Evolutionary conservation across 805 yeast species (phyloP), one percentile per base, ranked within the genome.

Genomic region (Yarrowia sp.): DNA sequence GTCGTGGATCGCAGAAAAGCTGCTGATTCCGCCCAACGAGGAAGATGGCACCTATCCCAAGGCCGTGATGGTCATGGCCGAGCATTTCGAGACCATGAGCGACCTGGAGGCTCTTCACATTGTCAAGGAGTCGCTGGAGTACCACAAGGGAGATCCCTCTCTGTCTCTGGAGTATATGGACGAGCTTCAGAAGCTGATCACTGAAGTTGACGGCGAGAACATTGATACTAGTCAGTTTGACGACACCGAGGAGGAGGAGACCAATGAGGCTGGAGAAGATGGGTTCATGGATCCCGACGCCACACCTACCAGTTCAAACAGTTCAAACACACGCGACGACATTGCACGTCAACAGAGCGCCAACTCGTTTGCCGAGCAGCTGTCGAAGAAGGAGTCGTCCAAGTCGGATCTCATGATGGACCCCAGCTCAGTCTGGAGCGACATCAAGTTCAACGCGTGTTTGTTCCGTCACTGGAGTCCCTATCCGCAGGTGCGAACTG

Each of bases 401-500:
- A 52, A 52, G 24, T 17, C 30, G 7, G 58, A 36, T 3, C 13
- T 8, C 4, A 9, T 36, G 9, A 38, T 38, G 17, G 58, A 52
- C 19, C 58, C 58, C 9, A 7, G 17, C 9, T 52, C 58, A 0
- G 43, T 38, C 14, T 52, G 58, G 58, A 52, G 58, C 20, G 58
- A 52, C 2, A 36, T 52, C 34, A 52, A 38, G 20, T 55, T 24
- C 38, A 20, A 55, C 46, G 61, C 61, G 2, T 39, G 46, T 40
- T n/a, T 58, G 4, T 58, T 43, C 42, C 39, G 44, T 1, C 40
- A 58, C 42, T 58, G 65, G 65, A 83, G 86, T 24, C 89, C 90
- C 12, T 87, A 87, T 73, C 85, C 89, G 0, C 91, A 87, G 75
- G 90, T 87, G 19, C 81, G 91, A 75, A 84, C 90, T 20, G 83